A percentile compares a stretch with the other conserved stretches of the same genome.
Evolutionary conservation across 805 yeast species (phyloP).

Genomic region (Candida vartiovaarae): DNA sequence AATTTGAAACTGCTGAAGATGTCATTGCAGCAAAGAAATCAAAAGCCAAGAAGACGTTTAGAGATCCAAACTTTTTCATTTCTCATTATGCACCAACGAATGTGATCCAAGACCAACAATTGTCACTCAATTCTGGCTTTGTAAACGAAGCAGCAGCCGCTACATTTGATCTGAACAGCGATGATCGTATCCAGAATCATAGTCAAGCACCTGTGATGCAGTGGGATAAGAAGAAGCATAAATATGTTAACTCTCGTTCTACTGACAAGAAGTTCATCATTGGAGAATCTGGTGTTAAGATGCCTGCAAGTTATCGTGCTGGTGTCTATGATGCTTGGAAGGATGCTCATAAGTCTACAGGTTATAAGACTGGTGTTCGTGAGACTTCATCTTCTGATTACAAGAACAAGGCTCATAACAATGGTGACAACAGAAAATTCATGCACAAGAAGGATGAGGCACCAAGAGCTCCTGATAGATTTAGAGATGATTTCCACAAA

Average conservation of each 20-base stretch:
- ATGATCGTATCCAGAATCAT: slow-evolving; percentile 59
- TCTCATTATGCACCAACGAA: slow-evolving; percentile 85
- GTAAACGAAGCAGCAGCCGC: slow-evolving; percentile 81
- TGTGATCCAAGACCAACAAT: slow-evolving; percentile 78
- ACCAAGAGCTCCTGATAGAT: slow-evolving; percentile 87
- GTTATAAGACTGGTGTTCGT: slow-evolving; percentile 47
- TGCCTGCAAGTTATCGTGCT: slow-evolving; percentile 86
- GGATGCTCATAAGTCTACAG: slow-evolving; percentile 51
- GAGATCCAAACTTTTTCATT: slow-evolving; percentile 75
- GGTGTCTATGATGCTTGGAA: slow-evolving; percentile 95
- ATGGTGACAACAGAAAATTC: slow-evolving; percentile 41
- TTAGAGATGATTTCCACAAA: slow-evolving; percentile 74
- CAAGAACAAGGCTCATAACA: slow-evolving; percentile 18
- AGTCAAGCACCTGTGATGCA: slow-evolving; percentile 62
- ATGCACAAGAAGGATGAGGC: slow-evolving; percentile 70
- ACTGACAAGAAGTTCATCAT: slow-evolving; percentile 81
- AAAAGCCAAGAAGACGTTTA: slow-evolving; percentile 40
- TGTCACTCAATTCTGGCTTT: slow-evolving; percentile 50
- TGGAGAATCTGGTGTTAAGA: slow-evolving; percentile 88
- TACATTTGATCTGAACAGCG: slow-evolving; percentile 79
- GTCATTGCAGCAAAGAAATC: slow-evolving; percentile 22
- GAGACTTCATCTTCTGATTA: slow-evolving; percentile 32
- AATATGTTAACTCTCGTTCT: slow-evolving; percentile 75
- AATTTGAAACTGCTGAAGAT: slow-evolving; percentile 36
- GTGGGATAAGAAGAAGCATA: slow-evolving; percentile 94